These are phyloP conservation scores for Xylaria grammica DNA, from an alignment of 495 filamentous ascomycete genomes.

Conservation along the genomic window DNA sequence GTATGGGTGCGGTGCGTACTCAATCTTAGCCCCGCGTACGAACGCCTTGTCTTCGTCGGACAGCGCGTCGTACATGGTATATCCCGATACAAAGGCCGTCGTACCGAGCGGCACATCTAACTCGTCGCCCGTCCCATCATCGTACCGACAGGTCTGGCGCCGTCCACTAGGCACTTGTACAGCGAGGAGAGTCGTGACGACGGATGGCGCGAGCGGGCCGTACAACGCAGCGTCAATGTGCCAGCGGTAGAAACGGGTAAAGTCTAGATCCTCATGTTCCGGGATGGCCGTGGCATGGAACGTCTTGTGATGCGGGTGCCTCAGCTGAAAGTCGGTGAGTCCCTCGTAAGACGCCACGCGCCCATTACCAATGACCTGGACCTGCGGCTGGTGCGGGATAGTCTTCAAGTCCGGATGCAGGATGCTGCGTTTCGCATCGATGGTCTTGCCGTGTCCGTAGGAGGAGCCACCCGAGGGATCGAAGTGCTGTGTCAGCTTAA, in stretches of 20 bases:
- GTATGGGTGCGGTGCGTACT: conserved; percentile 79
- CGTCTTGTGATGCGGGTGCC: conserved; percentile 74
- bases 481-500: conserved; percentile 70
- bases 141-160: conserved; percentile 68
- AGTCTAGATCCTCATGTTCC: conserved; percentile 65
- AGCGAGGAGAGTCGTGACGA: conserved; percentile 71
- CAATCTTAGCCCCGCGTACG: conserved; percentile 64
- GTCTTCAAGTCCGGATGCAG: conserved; percentile 80
- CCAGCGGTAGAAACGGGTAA: conserved; percentile 78
- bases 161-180: conserved; percentile 69
- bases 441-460: conserved; percentile 75
- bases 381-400: conserved; percentile 76
- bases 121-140: conserved; percentile 71
- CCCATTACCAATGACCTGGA: conserved; percentile 79
- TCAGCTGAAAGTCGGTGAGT: conserved; percentile 66
- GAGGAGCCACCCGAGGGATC: conserved; percentile 61
- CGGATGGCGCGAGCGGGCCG: conserved; percentile 66
- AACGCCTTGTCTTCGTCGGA: conserved; percentile 69
- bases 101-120: conserved; percentile 72
- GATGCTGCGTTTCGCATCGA: conserved; percentile 69
- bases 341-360: conserved; percentile 68
- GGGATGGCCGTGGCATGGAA: conserved; percentile 71
- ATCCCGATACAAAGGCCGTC: conserved; percentile 74
- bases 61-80: conserved; percentile 67
- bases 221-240: conserved; percentile 81